These are phyloP conservation scores for Endothia cerciana DNA, from an alignment of 2,329 filamentous ascomycete genomes.

Conservation along the genomic window DNA sequence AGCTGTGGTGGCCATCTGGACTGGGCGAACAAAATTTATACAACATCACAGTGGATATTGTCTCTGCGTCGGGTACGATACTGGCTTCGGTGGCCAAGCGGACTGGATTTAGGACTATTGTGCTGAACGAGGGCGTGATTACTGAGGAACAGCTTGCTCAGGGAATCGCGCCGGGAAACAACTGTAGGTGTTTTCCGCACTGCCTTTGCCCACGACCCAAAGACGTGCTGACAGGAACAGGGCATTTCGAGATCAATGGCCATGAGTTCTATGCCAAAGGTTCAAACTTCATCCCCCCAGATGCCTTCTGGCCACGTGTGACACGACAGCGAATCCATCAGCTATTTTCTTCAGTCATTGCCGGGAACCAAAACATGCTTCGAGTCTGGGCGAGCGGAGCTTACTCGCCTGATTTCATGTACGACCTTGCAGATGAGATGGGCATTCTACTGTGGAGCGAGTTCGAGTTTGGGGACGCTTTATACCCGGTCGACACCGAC, in stretches of 20 bases:
- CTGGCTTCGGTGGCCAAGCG: constrained; percentile 54
- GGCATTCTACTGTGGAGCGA: constrained; percentile 66
- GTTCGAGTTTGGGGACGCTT: constrained; percentile 63
- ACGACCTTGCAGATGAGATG: constrained; percentile 63
- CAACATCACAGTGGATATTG: constrained; percentile 54
- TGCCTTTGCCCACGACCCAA: background rate
- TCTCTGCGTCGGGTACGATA: constrained; percentile 40
- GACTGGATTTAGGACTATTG: constrained; percentile 65
- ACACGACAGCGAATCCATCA: constrained; percentile 54
- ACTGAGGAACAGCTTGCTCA: constrained; percentile 55
- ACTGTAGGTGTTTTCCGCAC: constrained; percentile 7
- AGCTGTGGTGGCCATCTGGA: constrained; percentile 65
- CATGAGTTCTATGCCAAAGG: constrained; percentile 67
- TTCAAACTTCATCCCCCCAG: constrained; percentile 65
- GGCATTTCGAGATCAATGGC: constrained; percentile 70
- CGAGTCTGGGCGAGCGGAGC: constrained; percentile 64
- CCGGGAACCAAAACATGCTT: constrained; percentile 67
- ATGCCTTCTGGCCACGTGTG: constrained; percentile 65
- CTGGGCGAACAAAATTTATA: constrained; percentile 63
- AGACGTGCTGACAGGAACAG: constrained; percentile 42
- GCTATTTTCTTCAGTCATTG: constrained; percentile 58
- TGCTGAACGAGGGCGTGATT: constrained; percentile 59
- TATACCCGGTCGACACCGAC: constrained; percentile 58
- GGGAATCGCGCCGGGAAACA: constrained; percentile 49
- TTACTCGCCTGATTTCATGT: constrained; percentile 65